These are phyloP conservation scores for Mycena metata DNA, from an alignment of 768 basidiomycete genomes.

Conservation along the genomic window DNA sequence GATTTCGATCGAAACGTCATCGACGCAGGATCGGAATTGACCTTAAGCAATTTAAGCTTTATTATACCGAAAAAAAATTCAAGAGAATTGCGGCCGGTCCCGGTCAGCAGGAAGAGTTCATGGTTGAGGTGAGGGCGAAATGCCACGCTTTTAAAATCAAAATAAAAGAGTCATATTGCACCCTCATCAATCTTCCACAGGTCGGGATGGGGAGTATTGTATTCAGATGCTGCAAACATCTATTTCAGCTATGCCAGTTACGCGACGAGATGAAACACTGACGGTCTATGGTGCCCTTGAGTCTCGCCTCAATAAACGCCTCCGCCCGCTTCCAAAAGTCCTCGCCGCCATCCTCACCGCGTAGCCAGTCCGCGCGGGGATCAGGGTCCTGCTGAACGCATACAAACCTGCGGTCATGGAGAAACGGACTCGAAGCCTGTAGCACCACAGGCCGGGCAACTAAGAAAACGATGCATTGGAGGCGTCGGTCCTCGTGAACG, in stretches of 20 bases:
- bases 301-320: conserved; percentile 1
- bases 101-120: too few species aligned
- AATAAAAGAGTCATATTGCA: too few species aligned
- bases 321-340: not conserved
- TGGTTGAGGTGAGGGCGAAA: too few species aligned
- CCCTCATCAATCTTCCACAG: too few species aligned
- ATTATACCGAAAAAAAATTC: too few species aligned
- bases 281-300: not conserved
- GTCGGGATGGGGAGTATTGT: not conserved
- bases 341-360: not conserved
- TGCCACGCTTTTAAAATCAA: too few species aligned
- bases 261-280: not conserved
- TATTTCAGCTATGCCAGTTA: too few species aligned
- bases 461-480: not conserved
- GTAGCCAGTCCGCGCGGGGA: not conserved
- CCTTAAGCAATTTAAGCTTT: too few species aligned
- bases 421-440: too few species aligned
- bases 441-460: not conserved
- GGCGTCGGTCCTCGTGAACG: not conserved
- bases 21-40: too few species aligned
- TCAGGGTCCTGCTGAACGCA: not conserved
- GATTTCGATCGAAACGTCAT: too few species aligned
- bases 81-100: too few species aligned
- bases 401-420: not conserved
- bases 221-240: not conserved